Evolutionary conservation across 495 filamentous ascomycete genomes (phyloP), one percentile per base, ranked within the genome.

Genomic region (Aspergillus baeticus): DNA sequence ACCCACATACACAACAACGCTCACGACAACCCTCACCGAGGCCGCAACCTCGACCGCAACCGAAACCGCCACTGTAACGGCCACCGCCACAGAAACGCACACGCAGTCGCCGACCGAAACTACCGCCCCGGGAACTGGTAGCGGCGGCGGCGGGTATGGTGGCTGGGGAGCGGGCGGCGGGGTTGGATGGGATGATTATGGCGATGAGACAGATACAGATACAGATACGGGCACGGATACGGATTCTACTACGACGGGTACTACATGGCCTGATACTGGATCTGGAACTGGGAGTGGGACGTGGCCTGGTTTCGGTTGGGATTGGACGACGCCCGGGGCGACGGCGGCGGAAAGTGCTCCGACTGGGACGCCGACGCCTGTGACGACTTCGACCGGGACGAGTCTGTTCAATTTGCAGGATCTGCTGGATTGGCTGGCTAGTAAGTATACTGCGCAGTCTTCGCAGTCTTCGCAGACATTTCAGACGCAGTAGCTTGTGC

Each of bases 391-490:
- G 23, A 15, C 23, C 26, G 49, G 49, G 2, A 13, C 22, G 17
- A 22, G 23, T 8, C 34, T 50, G 17, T 50, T 36, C 10, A 50
- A 38, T 21, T 39, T 52, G 36, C 37, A 52, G 22, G 49, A 52
- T 34, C 10, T 52, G 36, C 20, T 52, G 8, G 37, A 52, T 34
- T 52, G 49, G 49, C 41, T 52, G 49, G 23, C 31, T 36, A 22
- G 20, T 7, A 39, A 13, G 37, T 52, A 52, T 52, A 14, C 48
- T 35, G 48, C 36, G 4, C 22, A 52, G 18, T n/a, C n/a, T n/a
- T n/a, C 11, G 7, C 49, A 42, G 49, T 29, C 2, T 26, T 14
- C 14, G 17, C n/a, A 49, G 31, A 31, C 43, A n/a, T n/a, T n/a
- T n/a, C n/a, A n/a, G n/a, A n/a, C n/a, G n/a, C n/a, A n/a, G n/a